Percentiles rank a stretch among this genome's conserved stretches.
These are phyloP conservation scores for Yamadazyma kitorensis DNA, from an alignment of 805 yeast genomes.

Conservation along the genomic window DNA sequence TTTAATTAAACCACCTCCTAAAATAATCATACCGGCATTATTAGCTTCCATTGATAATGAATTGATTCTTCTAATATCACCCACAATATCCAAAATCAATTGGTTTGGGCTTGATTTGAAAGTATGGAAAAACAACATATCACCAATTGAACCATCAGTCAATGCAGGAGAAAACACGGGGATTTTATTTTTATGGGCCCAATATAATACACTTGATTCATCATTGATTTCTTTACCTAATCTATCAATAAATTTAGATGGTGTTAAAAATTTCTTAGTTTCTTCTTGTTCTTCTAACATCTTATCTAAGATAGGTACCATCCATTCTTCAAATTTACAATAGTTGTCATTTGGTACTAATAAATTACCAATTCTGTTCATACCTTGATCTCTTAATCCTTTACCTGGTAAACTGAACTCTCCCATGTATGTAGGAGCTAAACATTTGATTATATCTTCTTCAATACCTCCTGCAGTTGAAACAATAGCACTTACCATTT, in stretches of 20 bases:
- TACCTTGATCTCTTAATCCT: conserved; percentile 84
- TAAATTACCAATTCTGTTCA: conserved; percentile 96
- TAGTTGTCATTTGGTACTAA: conserved; percentile 97
- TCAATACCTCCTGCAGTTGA: conserved; percentile 99
- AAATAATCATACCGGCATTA: conserved; percentile 90
- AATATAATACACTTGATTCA: conserved; percentile 88
- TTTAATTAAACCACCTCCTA: conserved; percentile 95
- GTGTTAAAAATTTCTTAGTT: conserved; percentile 81
- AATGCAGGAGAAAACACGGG: conserved; percentile 97
- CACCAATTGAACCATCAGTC: conserved; percentile 98
- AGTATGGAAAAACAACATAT: conserved; percentile 98
- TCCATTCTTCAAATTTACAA: conserved; percentile 98
- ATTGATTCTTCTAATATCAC: conserved; percentile 88
- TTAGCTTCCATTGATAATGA: conserved; percentile 94
- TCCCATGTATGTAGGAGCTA: conserved; percentile 95
- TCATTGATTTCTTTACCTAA: conserved; percentile 94
- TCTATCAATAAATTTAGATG: conserved; percentile 87
- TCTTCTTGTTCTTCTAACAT: conserved; percentile 87
- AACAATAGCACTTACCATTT: conserved; percentile 91
- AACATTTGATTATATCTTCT: conserved; percentile 93
- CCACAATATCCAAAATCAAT: conserved; percentile 86
- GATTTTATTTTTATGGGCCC: conserved; percentile 96
- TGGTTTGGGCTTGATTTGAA: conserved; percentile 91
- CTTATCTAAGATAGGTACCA: conserved; percentile 86
- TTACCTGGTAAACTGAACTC: conserved; percentile 83